A percentile compares a stretch with the other conserved stretches of the same genome.
Conservation (phyloP, 352 stramenopile species). For the Globisporangium middletonii region DNA sequence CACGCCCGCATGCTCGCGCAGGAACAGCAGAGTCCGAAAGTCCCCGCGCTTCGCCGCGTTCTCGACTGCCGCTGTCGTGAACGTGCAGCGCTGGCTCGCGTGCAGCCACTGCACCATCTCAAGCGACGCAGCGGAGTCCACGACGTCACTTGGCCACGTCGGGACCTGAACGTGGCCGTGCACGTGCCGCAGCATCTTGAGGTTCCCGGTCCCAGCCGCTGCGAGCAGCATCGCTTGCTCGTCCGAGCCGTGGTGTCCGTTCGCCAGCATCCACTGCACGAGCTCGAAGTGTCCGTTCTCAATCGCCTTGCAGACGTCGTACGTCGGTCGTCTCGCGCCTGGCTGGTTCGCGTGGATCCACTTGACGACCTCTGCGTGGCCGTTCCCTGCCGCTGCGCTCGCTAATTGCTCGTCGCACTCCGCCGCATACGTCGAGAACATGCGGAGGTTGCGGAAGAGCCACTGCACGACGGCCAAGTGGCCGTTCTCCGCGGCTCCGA, state of each 20-base stretch:
- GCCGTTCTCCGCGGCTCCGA: neutral
- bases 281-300: neutral
- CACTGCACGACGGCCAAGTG: conserved; percentile 1
- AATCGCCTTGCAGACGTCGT: neutral
- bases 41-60: neutral
- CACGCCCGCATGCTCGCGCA: neutral
- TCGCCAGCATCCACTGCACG: neutral
- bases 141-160: neutral
- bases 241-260: neutral
- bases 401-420: neutral
- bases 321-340: neutral
- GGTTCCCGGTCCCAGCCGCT: neutral
- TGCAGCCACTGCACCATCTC: conserved; percentile 26
- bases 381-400: conserved; percentile 14
- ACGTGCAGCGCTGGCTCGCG: neutral
- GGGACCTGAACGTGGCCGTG: neutral
- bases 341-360: conserved; percentile 21
- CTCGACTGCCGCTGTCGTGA: neutral
- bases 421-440: neutral
- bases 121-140: conserved; percentile 1
- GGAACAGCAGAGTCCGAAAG: conserved; percentile 5
- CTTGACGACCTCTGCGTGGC: conserved; percentile 17
- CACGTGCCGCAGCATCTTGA: neutral
- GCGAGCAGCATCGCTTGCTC: neutral
- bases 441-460: neutral